Conservation (phyloP, 805 yeast species). For the Saccharomycopsis sp. region DNA sequence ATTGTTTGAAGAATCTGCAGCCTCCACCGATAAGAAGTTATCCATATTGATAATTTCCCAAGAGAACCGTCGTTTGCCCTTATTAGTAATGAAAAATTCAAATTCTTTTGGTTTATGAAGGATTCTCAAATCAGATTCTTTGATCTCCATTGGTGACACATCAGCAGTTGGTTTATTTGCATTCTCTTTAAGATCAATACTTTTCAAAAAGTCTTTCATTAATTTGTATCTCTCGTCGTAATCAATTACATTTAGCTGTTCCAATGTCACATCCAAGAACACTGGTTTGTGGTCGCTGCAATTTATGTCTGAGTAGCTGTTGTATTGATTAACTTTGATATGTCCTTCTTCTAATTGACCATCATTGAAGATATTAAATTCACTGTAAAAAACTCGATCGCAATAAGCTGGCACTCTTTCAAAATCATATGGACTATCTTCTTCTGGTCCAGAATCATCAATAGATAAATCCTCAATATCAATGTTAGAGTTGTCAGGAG, state of each 20-base stretch:
- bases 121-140: conserved; percentile 25
- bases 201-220: conserved; percentile 33
- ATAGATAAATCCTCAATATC: conserved; percentile 12
- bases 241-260: conserved; percentile 33
- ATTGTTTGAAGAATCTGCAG: conserved; percentile 22
- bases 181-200: conserved; percentile 39
- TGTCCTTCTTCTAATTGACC: conserved; percentile 27
- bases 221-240: conserved; percentile 30
- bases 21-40: conserved; percentile 11
- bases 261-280: conserved; percentile 28
- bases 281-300: conserved; percentile 57
- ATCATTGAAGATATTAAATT: conserved; percentile 23
- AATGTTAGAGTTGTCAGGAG: neutral
- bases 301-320: conserved; percentile 23
- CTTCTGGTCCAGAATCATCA: conserved; percentile 24
- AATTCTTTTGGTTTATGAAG: conserved; percentile 23
- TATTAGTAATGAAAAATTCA: conserved; percentile 32
- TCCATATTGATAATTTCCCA: conserved; percentile 34
- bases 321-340: conserved; percentile 24
- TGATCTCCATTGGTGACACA: conserved; percentile 32
- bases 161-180: conserved; percentile 34
- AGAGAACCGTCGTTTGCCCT: conserved; percentile 27
- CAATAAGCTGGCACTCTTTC: conserved; percentile 51
- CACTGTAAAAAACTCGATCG: conserved; percentile 44
- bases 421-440: conserved; percentile 26